A percentile compares a stretch with the other conserved stretches of the same genome.
These are phyloP conservation scores for Ogataea polymorpha DNA, from an alignment of 805 yeast species.

Conservation along the genomic window DNA sequence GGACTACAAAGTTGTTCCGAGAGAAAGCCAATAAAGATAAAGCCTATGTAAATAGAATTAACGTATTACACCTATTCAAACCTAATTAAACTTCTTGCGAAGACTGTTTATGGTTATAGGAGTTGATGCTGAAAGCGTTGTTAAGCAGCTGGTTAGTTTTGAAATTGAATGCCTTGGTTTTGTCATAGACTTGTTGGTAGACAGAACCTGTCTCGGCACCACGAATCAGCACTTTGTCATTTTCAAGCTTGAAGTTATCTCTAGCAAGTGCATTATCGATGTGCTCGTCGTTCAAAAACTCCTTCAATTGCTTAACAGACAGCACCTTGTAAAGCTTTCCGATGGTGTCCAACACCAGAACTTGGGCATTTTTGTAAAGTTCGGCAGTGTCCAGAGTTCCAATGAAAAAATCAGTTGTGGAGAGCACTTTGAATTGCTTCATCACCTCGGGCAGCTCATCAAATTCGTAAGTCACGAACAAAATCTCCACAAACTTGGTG, in stretches of 20 bases:
- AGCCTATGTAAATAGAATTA: constrained; percentile 10
- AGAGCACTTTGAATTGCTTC: constrained; percentile 43
- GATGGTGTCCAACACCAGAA: constrained; percentile 23
- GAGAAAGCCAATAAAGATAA: constrained; percentile 15
- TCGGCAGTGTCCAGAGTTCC: constrained; percentile 36
- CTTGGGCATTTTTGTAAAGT: constrained; percentile 24
- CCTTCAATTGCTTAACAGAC: constrained; percentile 20
- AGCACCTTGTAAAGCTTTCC: constrained; percentile 26
- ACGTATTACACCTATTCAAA: constrained; percentile 8
- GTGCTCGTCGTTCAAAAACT: constrained; percentile 27
- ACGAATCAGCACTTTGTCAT: constrained; percentile 47
- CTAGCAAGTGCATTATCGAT: constrained; percentile 10
- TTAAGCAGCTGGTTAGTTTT: constrained; percentile 56
- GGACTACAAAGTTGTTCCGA: constrained; percentile 33
- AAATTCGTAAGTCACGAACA: constrained; percentile 59
- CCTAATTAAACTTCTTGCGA: constrained; percentile 9
- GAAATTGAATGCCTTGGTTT: constrained; percentile 62
- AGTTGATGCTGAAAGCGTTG: constrained; percentile 34
- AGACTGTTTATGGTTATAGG: constrained; percentile 12
- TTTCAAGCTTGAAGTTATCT: constrained; percentile 40
- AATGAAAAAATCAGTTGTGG: constrained; percentile 58
- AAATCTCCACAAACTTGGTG: constrained; percentile 50
- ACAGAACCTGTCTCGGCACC: constrained; percentile 53
- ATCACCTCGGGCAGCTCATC: constrained; percentile 49
- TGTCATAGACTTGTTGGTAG: constrained; percentile 66